phyloP scores from a whole-genome alignment of 208 protist genomes.

The Dictyostelium gargantuum region DNA sequence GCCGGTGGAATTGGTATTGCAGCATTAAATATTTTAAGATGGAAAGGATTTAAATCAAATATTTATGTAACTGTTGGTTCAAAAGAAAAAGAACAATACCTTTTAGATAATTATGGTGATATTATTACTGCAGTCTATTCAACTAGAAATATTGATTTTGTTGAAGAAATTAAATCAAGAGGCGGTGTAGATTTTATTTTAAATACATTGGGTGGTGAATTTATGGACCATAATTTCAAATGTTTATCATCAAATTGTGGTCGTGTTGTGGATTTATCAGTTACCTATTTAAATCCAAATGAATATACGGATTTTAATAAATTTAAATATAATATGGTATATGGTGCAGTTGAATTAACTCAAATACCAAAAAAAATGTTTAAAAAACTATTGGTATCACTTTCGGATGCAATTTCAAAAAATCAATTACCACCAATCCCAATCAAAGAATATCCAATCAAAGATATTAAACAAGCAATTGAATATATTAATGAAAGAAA shows the following conservation, averaged over 20 bases:
- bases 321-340: slow-evolving; percentile 67
- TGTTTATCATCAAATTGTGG: slow-evolving; percentile 70
- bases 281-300: slow-evolving; percentile 78
- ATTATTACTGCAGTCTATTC: slow-evolving; percentile 36
- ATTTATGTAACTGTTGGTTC: slow-evolving; percentile 13
- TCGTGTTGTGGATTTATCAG: slow-evolving; percentile 79
- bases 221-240: slow-evolving; percentile 55
- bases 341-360: slow-evolving; percentile 66
- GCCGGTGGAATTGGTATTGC: slow-evolving; percentile 80
- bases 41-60: slow-evolving; percentile 13
- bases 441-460: slow-evolving; percentile 56
- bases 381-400: slow-evolving; percentile 40
- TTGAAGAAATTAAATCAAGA: not conserved
- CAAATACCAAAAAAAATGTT: not conserved
- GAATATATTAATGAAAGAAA: slow-evolving; percentile 6
- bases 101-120: slow-evolving; percentile 35
- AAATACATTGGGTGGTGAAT: slow-evolving; percentile 79
- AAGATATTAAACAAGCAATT: slow-evolving; percentile 5
- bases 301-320: slow-evolving; percentile 69
- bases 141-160: slow-evolving; percentile 25
- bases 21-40: slow-evolving; percentile 52
- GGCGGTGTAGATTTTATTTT: slow-evolving; percentile 76
- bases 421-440: slow-evolving; percentile 49
- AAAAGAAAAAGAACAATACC: slow-evolving; percentile 66
- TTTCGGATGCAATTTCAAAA: not conserved